Evolutionary conservation across 1,284 basidiomycete genomes (phyloP).

Genomic region (Pseudozyma hubeiensis): DNA sequence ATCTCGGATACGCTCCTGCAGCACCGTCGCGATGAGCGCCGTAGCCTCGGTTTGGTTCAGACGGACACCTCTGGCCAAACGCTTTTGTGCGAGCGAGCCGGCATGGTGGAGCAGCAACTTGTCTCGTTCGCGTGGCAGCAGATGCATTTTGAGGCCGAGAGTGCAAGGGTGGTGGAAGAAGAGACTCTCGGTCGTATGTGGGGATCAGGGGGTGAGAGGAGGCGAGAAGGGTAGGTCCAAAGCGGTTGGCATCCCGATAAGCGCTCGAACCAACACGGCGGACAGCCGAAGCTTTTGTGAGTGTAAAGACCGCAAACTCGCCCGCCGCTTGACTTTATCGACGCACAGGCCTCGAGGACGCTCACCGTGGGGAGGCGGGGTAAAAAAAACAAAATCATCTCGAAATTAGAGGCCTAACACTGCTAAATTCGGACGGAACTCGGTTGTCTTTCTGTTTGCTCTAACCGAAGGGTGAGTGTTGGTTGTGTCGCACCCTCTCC

Average conservation of each 20-base stretch:
- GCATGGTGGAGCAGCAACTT: slow-evolving; percentile 64
- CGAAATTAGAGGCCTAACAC: background rate
- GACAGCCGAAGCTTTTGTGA: no score
- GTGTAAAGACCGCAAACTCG: background rate
- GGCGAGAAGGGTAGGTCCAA: background rate
- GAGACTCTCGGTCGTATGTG: background rate
- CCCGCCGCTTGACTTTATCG: background rate
- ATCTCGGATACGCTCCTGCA: slow-evolving; percentile 96
- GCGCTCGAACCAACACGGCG: background rate
- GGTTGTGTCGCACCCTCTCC: no score
- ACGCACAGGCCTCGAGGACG: background rate
- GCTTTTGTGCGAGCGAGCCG: slow-evolving; percentile 83
- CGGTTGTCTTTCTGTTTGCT: background rate
- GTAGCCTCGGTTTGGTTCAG: slow-evolving; percentile 89
- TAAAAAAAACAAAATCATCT: background rate
- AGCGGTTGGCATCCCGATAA: background rate
- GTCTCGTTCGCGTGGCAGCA: slow-evolving; percentile 65
- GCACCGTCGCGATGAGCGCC: slow-evolving; percentile 87
- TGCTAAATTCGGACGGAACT: background rate
- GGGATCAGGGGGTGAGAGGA: background rate
- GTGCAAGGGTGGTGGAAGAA: background rate
- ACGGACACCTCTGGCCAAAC: slow-evolving; percentile 87
- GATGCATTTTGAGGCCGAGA: slow-evolving; percentile 53
- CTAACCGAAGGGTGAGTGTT: no score
- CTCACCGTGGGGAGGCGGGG: background rate